Evolutionary conservation across 495 filamentous ascomycete genomes (phyloP).

Genomic region (Pseudoneurospora amorphoporcata): DNA sequence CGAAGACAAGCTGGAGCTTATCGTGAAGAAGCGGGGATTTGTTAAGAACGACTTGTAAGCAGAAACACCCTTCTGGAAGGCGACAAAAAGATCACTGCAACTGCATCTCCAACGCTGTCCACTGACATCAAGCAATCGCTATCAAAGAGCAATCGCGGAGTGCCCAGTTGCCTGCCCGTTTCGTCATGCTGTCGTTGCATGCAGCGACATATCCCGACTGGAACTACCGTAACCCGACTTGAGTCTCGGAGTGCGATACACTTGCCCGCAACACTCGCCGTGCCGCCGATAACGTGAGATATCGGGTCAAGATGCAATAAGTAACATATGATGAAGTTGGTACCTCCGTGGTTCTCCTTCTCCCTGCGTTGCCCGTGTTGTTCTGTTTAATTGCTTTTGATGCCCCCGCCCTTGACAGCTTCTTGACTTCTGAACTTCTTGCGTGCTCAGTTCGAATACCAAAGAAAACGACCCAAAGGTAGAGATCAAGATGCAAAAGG

Average conservation of each 20-base stretch:
- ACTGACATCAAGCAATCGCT: not conserved
- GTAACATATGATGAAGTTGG: not conserved
- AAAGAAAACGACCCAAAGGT: not conserved
- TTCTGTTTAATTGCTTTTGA: not conserved
- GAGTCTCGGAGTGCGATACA: not conserved
- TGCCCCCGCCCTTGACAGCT: not conserved
- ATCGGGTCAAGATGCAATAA: not conserved
- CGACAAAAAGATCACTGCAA: not conserved
- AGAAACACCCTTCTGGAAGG: not conserved
- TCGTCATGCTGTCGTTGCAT: not conserved
- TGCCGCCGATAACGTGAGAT: not conserved
- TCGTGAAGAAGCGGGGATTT: not conserved
- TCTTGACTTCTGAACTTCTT: not conserved
- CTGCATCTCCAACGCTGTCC: not conserved
- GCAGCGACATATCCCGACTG: not conserved
- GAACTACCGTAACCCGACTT: not conserved
- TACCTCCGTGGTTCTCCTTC: not conserved
- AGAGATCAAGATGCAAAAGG: conserved; percentile 29
- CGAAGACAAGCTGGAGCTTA: not conserved
- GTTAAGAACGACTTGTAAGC: not conserved
- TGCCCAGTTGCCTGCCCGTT: not conserved
- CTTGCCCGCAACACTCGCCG: not conserved
- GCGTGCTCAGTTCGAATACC: not conserved
- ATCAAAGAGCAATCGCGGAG: not conserved
- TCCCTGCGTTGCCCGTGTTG: not conserved